These are phyloP conservation scores for Sinapis alba DNA, from an alignment of 441 rosid genomes.

Conservation along the genomic window DNA sequence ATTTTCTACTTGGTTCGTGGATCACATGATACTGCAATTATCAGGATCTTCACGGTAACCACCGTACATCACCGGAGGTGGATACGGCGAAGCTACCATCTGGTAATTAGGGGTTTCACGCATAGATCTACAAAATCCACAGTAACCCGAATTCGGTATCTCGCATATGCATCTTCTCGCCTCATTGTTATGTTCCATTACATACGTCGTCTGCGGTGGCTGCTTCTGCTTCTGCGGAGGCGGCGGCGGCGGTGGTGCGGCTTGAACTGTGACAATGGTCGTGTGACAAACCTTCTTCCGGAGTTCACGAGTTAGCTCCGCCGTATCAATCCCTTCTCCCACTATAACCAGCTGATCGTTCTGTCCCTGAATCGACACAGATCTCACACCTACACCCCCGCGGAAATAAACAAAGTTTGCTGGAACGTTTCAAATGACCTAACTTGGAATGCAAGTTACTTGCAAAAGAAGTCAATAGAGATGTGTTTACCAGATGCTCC, in stretches of 20 bases:
- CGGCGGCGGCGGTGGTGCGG: constrained; percentile 3
- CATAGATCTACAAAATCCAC: constrained; percentile 28
- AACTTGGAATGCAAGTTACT: constrained; percentile 20
- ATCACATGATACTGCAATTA: constrained; percentile 30
- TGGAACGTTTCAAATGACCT: constrained; percentile 14
- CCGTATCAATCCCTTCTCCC: constrained; percentile 34
- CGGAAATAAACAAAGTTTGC: not conserved
- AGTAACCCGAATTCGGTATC: constrained; percentile 27
- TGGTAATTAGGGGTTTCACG: not conserved
- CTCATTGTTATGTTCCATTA: constrained; percentile 1
- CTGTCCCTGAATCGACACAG: constrained; percentile 35
- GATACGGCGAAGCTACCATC: not conserved
- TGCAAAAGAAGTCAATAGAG: not conserved
- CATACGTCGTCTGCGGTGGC: not conserved
- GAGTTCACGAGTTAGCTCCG: constrained; percentile 30
- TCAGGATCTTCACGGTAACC: constrained; percentile 17
- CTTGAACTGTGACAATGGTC: constrained; percentile 32
- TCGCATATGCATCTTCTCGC: constrained; percentile 34
- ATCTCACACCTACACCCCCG: constrained; percentile 28
- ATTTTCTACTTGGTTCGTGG: too few species aligned
- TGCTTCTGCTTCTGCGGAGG: constrained; percentile 3
- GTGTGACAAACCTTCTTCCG: constrained; percentile 27
- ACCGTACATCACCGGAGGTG: not conserved
- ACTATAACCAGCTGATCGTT: constrained; percentile 31
- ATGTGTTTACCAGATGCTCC: constrained; percentile 3